Evolutionary conservation across 176 grass and related monocot genomes (phyloP).

Genomic region (Elaeis guineensis): DNA sequence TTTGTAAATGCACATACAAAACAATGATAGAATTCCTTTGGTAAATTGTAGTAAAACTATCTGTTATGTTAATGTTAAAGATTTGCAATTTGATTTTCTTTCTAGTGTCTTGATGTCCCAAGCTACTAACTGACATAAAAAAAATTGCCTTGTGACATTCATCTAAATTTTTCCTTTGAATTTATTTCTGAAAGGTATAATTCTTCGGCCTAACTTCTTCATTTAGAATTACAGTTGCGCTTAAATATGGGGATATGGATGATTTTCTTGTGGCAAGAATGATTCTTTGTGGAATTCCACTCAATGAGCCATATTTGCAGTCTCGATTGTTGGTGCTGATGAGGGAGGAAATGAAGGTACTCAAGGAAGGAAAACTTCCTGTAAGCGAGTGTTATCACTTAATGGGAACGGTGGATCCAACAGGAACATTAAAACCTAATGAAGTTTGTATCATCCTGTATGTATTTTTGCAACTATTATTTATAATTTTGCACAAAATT

Average conservation of each 20-base stretch:
- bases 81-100: no score
- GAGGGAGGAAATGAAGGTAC: conserved; percentile 33
- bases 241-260: conserved; percentile 43
- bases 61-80: no score
- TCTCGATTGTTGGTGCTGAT: conserved; percentile 25
- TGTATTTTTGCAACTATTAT: conserved; percentile 15
- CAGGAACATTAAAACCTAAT: conserved; percentile 34
- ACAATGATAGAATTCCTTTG: no score
- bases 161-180: no score
- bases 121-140: no score
- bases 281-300: conserved; percentile 53
- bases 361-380: conserved; percentile 45
- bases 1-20: not conserved
- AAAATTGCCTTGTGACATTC: no score
- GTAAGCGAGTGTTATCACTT: conserved; percentile 49
- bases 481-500: no score
- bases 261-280: conserved; percentile 44
- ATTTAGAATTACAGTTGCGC: conserved; percentile 41
- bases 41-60: no score
- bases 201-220: not conserved
- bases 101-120: no score
- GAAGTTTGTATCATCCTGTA: conserved; percentile 73
- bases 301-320: conserved; percentile 47
- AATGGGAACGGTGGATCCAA: conserved; percentile 62
- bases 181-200: not conserved